phyloP scores from a whole-genome alignment of 306 rosid genomes.

The Spatholobus suberectus region DNA sequence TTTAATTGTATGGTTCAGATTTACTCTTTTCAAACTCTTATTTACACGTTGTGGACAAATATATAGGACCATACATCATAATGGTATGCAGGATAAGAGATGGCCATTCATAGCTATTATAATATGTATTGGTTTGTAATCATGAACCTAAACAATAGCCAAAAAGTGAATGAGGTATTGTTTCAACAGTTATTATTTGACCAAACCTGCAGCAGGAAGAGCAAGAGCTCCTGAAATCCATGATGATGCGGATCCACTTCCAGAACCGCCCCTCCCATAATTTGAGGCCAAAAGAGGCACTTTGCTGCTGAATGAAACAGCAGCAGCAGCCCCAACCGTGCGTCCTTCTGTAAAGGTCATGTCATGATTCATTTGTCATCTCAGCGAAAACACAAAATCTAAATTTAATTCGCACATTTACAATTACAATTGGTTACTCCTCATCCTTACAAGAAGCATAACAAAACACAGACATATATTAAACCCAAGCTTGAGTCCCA shows the following conservation, averaged over 20 bases:
- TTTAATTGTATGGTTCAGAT: not conserved
- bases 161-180: not conserved
- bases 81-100: not conserved
- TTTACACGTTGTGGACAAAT: not conserved
- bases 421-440: not conserved
- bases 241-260: constrained; percentile 53
- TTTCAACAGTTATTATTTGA: not conserved
- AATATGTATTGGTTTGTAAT: not conserved
- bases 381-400: not conserved
- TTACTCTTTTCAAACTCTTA: not conserved
- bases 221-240: constrained; percentile 86
- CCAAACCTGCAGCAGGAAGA: constrained; percentile 82
- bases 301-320: constrained; percentile 58
- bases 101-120: not conserved
- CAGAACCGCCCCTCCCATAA: constrained; percentile 56
- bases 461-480: not conserved
- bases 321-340: constrained; percentile 68
- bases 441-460: not conserved
- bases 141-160: not conserved
- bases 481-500: not conserved
- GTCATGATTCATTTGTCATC: not conserved
- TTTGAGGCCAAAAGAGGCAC: constrained; percentile 55
- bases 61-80: not conserved
- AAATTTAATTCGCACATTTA: constrained; percentile 12
- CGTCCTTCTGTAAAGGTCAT: constrained; percentile 63